Evolutionary conservation across 345 rosid species (phyloP), one percentile per base, ranked within the genome.

Genomic region (Camelina neglecta): DNA sequence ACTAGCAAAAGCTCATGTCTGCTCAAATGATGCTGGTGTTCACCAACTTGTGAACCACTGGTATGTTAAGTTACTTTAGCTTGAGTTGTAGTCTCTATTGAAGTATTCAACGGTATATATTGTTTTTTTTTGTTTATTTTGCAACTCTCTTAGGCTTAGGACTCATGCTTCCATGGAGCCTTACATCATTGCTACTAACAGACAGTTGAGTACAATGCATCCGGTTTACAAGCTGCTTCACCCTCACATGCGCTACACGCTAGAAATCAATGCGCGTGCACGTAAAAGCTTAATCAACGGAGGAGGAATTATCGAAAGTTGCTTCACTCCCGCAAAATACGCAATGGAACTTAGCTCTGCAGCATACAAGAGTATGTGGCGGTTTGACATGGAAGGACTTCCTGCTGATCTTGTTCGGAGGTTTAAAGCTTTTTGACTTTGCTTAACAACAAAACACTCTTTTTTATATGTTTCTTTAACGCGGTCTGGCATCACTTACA

Each of bases 11-110:
- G 96, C 98, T 65, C 98, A 94, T 70, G 98, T 92, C 65, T 83
- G 88, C 79, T 86, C 95, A 24, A 87, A 86, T 54, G 97, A 94
- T 88, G 89, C 91, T 11, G 98, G 98, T 7, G 79, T 92, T 65
- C 98, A 94, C 67, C 98, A 94, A 82, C 89, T 94, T 8, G 97
- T 92, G 48, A 92, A 89, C 80, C 98, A 94, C 79, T 94, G 97
- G 98, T 92, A 84, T 81, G 23, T 33, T 33, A 16, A 73, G 45
- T 67, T 35, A 48, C 60, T 57, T 50, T 4, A 49, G 23, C 49
- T 45, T 57, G 5, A 26, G 16, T 71, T 45, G 45, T 67, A 21
- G 53, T 26, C 35, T 50, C 8, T 7, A 20, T 44, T 39, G 20
- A 44, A 44, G 11, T 39, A 23, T 55, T 71, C 24, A 49, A 65